Evolutionary conservation across 208 protist species (phyloP), one percentile per base, ranked within the genome.

Genomic region (Herpetomonas tarakana): DNA sequence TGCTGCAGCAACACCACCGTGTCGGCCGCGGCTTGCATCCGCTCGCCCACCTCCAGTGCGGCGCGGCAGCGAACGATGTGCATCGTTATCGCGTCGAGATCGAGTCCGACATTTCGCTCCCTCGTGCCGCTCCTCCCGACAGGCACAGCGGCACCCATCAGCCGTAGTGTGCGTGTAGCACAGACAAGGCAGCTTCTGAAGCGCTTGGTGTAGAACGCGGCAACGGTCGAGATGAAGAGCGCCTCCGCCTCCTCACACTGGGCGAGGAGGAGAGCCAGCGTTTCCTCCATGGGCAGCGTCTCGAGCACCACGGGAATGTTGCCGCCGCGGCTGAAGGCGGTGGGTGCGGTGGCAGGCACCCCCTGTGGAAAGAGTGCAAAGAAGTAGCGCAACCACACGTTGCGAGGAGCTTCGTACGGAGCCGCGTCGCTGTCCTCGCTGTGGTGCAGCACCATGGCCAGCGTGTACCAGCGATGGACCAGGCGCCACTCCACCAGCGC

Each of bases 341-440:
- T 38, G 7, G 25, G 26, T 35, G 31, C 47, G 24, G 44, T 22
- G 3, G 16, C 11, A 4, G 44, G 44, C 6, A 22, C 44, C 9
- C 44, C 44, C 4, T 49, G 11, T 7, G 44, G 44, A 22, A 75
- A 52, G 45, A 78, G 63, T 1, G 68, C 67, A 46, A 89, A 83
- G 47, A 86, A 89, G 58, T 68, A 78, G 35, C 79, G 81, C 46
- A 92, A 77, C 86, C 86, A 89, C 49, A 71, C 1, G 26, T 77
- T 78, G 2, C 49, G 46, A 18, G 81, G 79, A 11, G 65, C 53
- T 26, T 49, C 38, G 57, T 83, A 92, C 2, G 19, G 16, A 12
- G 6, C 44, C 16, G 3, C 9, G 19, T 60, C 69, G 49, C 66
- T 56, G 39, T 51, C 55, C 7, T 50, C 28, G 16, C 41, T 31